These are phyloP conservation scores for Oryza australiensis DNA, from an alignment of 176 grass and related monocot species.

Conservation along the genomic window DNA sequence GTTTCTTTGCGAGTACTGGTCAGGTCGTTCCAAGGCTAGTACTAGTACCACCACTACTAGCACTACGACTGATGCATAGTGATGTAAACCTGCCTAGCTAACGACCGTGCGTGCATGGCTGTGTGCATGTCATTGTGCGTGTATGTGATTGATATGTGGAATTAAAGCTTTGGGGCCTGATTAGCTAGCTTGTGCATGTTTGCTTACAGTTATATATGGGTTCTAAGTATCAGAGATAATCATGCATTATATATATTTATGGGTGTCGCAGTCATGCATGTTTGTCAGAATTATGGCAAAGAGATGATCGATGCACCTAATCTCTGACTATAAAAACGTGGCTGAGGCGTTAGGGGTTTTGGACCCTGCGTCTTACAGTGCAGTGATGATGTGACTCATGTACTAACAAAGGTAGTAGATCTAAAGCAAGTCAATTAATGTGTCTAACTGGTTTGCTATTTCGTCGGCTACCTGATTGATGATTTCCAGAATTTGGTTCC, in stretches of 20 bases:
- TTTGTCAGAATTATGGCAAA: slow-evolving; percentile 13
- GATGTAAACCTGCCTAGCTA: slow-evolving; percentile 44
- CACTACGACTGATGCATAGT: slow-evolving; percentile 9
- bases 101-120: neutral
- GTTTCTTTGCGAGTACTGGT: slow-evolving; percentile 39
- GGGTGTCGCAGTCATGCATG: neutral
- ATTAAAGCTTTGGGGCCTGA: slow-evolving; percentile 5
- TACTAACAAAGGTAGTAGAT: neutral
- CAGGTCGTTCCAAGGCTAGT: slow-evolving; percentile 42
- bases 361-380: slow-evolving; percentile 11
- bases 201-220: neutral
- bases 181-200: neutral
- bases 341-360: neutral
- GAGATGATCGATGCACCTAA: slow-evolving; percentile 1
- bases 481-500: slow-evolving; percentile 13
- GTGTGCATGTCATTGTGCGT: neutral
- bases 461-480: slow-evolving; percentile 28
- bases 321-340: neutral
- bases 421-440: slow-evolving; percentile 5
- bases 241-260: neutral
- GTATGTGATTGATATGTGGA: slow-evolving; percentile 35
- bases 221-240: neutral
- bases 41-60: slow-evolving; percentile 27
- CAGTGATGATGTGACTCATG: slow-evolving; percentile 12
- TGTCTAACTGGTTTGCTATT: slow-evolving; percentile 25